Conservation (phyloP, 139 green algal species). For the Chlamydomonas asymmetrica region DNA sequence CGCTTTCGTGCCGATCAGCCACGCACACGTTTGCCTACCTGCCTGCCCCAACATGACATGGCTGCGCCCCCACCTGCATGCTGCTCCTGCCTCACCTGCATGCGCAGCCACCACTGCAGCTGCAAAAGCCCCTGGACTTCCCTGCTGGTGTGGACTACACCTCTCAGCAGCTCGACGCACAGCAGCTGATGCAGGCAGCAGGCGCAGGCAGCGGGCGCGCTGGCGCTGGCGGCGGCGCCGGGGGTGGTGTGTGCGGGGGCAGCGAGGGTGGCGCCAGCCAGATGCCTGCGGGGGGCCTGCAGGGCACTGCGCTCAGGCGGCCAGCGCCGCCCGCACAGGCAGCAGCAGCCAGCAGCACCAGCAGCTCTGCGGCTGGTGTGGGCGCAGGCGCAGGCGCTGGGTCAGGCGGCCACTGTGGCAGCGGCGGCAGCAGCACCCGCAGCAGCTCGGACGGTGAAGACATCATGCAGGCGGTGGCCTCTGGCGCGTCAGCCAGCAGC, state of each 20-base stretch:
- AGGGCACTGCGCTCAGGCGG: conserved; percentile 3
- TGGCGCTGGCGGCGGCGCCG: background rate
- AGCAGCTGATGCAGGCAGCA: background rate
- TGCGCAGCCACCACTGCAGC: conserved; percentile 5
- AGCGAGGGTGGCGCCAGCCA: background rate
- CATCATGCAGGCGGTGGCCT: too few relatives aligned
- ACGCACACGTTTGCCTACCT: background rate
- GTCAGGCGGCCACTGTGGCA: background rate
- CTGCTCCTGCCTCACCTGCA: background rate
- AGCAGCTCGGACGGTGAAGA: too few relatives aligned
- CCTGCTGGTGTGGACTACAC: conserved; percentile 14
- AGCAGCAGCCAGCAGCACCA: background rate
- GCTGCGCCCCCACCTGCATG: background rate
- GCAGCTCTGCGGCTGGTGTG: background rate
- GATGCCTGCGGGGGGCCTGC: background rate
- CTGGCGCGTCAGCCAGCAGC: too few relatives aligned
- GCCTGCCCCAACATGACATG: background rate
- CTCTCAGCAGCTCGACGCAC: conserved; percentile 25
- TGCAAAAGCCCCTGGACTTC: conserved; percentile 36
- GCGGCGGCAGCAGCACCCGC: background rate
- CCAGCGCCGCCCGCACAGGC: background rate
- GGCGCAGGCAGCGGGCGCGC: background rate
- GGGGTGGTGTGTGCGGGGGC: too few relatives aligned
- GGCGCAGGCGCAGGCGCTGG: background rate
- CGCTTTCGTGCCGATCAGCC: background rate